Evolutionary conservation across 2,329 filamentous ascomycete genomes (phyloP).

Genomic region (Atkinsonella texensis): DNA sequence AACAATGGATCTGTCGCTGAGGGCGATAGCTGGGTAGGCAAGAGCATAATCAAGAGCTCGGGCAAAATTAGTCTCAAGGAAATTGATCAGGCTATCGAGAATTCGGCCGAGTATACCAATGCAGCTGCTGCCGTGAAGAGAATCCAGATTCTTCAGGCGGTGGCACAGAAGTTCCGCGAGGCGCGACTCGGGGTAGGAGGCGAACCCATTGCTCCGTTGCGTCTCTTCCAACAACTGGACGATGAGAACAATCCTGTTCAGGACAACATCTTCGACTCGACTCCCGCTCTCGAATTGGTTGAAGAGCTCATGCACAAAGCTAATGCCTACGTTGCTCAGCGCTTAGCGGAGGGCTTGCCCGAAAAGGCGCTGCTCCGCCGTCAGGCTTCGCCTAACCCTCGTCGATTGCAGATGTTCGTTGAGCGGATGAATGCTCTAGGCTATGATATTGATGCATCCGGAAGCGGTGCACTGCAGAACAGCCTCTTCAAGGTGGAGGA

Average conservation of each 20-base stretch:
- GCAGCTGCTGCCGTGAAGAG: slow-evolving; percentile 59
- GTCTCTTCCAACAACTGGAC: slow-evolving; percentile 85
- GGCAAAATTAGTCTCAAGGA: slow-evolving; percentile 77
- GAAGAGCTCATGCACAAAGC: slow-evolving; percentile 93
- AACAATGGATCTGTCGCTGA: slow-evolving; percentile 68
- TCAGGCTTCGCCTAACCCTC: slow-evolving; percentile 72
- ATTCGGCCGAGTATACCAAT: slow-evolving; percentile 49
- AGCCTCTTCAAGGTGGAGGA: slow-evolving; percentile 92
- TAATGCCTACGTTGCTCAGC: slow-evolving; percentile 80
- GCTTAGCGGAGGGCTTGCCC: slow-evolving; percentile 64
- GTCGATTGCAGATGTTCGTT: slow-evolving; percentile 79
- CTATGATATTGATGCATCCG: slow-evolving; percentile 78
- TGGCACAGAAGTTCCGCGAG: slow-evolving; percentile 86
- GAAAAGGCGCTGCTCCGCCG: slow-evolving; percentile 88
- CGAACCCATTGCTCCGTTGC: slow-evolving; percentile 70
- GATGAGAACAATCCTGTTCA: slow-evolving; percentile 97
- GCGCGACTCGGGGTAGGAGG: slow-evolving; percentile 69
- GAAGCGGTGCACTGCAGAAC: slow-evolving; percentile 84
- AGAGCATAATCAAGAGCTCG: slow-evolving; percentile 82
- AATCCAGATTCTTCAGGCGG: slow-evolving; percentile 66
- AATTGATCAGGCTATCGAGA: slow-evolving; percentile 69
- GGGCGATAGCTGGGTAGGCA: slow-evolving; percentile 86
- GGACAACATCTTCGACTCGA: slow-evolving; percentile 90
- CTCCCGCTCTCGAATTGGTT: slow-evolving; percentile 78
- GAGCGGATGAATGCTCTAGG: slow-evolving; percentile 89